Base-by-base conservation (phyloP, 2,329 filamentous ascomycete species). In the Fusarium torulosum region DNA sequence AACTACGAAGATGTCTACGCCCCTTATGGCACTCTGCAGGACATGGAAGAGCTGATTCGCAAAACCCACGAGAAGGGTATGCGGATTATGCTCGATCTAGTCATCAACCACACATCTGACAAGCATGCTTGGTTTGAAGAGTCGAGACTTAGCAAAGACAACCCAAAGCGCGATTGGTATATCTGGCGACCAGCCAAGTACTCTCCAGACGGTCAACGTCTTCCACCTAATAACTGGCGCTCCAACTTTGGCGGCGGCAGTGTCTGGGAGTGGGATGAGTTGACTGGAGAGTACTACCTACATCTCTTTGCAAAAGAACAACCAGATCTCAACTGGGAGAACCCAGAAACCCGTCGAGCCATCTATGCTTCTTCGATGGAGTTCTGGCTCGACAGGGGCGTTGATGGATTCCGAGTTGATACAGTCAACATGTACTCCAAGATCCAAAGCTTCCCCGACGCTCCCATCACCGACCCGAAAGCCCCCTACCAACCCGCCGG, bases 281-380 rank as follows among this genome's bases (percentile, higher is more conserved):
- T 78, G n/a, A 92, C 91, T 0, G 82, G 84, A 46, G 90, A 94
- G 77, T 94, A 93, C 76, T 94, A 93, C 72, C 85, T 94, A 0
- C 88, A 91, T 63, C 83, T 96, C 13, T 96, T 93, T 76, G 88
- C 90, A 8, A 85, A 85, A 7, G 88, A 92, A 67, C 92, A 95
- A 75, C 92, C 93, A 0, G 93, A 96, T 71, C 83, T 96, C n/a
- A 96, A 96, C 78, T 96, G 92, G 91, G 91, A 94, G 73, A 91
- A 90, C 58, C 82, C 83, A 0, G 86, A 85, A 11, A 86, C 91
- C 0, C 85, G 91, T 17, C 80, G 86, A 44, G 92, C 91, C 3
- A 88, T 94, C 8, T 91, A 93, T 75, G 83, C 90, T 33, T 85
- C 86, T 17, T 84, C 90, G 7, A 91, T 94, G 86, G 85, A 86